Base-by-base conservation (phyloP, 2,329 filamentous ascomycete genomes). In the Biscogniauxia mediterranea region DNA sequence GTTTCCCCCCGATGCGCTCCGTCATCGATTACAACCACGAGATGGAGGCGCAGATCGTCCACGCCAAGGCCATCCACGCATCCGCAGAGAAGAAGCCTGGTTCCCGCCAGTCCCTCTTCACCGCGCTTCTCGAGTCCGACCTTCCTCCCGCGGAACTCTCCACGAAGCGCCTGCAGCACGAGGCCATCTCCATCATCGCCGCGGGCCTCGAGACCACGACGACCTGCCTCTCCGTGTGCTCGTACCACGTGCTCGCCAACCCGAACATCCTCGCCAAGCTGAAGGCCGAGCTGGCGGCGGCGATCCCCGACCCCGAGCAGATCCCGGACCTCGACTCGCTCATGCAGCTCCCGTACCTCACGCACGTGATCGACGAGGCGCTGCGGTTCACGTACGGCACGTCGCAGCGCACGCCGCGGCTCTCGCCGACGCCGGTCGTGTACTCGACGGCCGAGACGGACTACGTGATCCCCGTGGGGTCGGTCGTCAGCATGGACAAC, bases 381-480 rank as follows among this genome's bases (percentile, higher is more conserved):
- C 54, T 77, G 1, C 71, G 76, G n/a, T 55, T 78, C 5, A 73
- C 73, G 2, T 73, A 70, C 21, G 74, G 72, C 2, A 69, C 74
- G 1, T 61, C 64, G 58, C 66, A 2, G 66, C 60, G 58, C 62
- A 71, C 59, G 65, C 69, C 17, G 62, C 75, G 56, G 64, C 71
- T 56, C 65, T 70, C 49, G 13, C 67, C 66, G 20, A 66, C 59
- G 7, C 52, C 58, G 15, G 23, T 73, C 11, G 54, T 58, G 6
- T 73, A 70, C 55, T 46, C 38, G 38, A 2, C 38, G 4, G 6
- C 38, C 4, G 38, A 46, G 5, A 61, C 64, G 15, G 59, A 62
- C 23, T 70, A 65, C 64, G 50, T 65, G 2, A 72, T 73, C n/a
- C 71, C 72, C 9, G 23, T 57, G 2, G 58, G 64, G 1, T 68